Conservation (phyloP, 352 stramenopile genomes). For the Pythium folliculosum region DNA sequence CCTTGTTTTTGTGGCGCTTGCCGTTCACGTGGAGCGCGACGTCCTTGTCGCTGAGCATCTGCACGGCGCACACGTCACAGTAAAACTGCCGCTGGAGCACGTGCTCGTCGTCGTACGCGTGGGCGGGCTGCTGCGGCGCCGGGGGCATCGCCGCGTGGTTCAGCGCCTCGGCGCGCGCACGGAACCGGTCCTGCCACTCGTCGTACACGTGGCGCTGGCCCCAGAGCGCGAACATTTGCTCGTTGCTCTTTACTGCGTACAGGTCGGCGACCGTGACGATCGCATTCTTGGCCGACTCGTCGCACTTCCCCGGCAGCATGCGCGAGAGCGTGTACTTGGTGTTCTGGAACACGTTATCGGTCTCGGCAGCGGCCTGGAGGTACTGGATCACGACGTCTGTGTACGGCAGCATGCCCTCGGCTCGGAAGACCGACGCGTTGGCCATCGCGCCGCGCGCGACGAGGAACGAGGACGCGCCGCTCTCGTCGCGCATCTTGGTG, state of each 20-base stretch:
- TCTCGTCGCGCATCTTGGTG: conserved; percentile 53
- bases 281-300: conserved; percentile 33
- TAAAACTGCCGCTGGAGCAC: conserved; percentile 60
- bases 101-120: conserved; percentile 46
- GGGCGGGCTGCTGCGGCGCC: conserved; percentile 23
- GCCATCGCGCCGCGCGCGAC: conserved; percentile 78
- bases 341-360: conserved; percentile 89
- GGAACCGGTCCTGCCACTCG: conserved; percentile 56
- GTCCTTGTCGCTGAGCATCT: conserved; percentile 77
- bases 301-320: conserved; percentile 75
- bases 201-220: conserved; percentile 58
- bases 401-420: conserved; percentile 61
- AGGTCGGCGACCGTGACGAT: conserved; percentile 60
- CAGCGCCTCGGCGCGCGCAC: conserved; percentile 38
- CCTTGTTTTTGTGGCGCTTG: conserved; percentile 84
- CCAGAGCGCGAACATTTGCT: conserved; percentile 80
- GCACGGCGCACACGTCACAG: conserved; percentile 67
- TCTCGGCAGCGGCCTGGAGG: conserved; percentile 71
- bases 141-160: conserved; percentile 18
- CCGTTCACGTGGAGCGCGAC: conserved; percentile 69
- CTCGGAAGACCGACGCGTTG: conserved; percentile 85
- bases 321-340: conserved; percentile 90
- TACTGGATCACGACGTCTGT: conserved; percentile 71
- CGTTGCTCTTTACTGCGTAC: conserved; percentile 56
- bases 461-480: conserved; percentile 74